Percentiles rank a stretch among this genome's conserved stretches.
Evolutionary conservation across 768 basidiomycete genomes (phyloP).

Genomic region (Leccinum longicurvipes): DNA sequence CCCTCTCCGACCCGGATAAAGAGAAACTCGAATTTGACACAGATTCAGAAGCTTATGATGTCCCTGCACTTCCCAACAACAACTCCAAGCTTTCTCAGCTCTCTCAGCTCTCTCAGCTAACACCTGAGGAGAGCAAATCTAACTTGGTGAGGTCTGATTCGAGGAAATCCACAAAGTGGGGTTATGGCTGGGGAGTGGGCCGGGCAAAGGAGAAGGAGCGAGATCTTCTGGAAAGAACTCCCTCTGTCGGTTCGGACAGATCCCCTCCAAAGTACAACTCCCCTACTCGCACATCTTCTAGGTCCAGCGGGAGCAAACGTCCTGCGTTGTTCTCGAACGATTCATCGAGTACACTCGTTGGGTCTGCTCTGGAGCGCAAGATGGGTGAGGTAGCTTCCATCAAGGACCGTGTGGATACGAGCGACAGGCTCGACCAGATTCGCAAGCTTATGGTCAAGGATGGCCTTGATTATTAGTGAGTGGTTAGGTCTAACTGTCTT

Average conservation of each 20-base stretch:
- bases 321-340: slow-evolving; percentile 51
- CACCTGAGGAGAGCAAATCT: slow-evolving; percentile 30
- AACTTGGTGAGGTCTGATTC: slow-evolving; percentile 55
- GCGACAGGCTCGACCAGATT: slow-evolving; percentile 56
- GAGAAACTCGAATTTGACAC: slow-evolving; percentile 56
- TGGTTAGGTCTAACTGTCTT: slow-evolving; percentile 13
- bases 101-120: slow-evolving; percentile 41
- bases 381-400: slow-evolving; percentile 58
- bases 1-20: slow-evolving; percentile 41
- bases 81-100: slow-evolving; percentile 42
- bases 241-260: slow-evolving; percentile 37
- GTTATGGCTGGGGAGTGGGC: slow-evolving; percentile 71
- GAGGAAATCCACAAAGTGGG: slow-evolving; percentile 57
- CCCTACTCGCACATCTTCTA: slow-evolving; percentile 37
- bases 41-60: slow-evolving; percentile 61
- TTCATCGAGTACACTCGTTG: slow-evolving; percentile 71
- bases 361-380: slow-evolving; percentile 69
- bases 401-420: slow-evolving; percentile 53
- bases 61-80: slow-evolving; percentile 28
- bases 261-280: slow-evolving; percentile 33
- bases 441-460: slow-evolving; percentile 67
- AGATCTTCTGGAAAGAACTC: slow-evolving; percentile 32
- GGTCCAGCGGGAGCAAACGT: slow-evolving; percentile 39
- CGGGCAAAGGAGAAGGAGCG: slow-evolving; percentile 47
- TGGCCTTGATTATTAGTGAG: slow-evolving; percentile 73